Evolutionary conservation across 1,284 basidiomycete genomes (phyloP), one percentile per base, ranked within the genome.

Genomic region (Ustilago sp.): DNA sequence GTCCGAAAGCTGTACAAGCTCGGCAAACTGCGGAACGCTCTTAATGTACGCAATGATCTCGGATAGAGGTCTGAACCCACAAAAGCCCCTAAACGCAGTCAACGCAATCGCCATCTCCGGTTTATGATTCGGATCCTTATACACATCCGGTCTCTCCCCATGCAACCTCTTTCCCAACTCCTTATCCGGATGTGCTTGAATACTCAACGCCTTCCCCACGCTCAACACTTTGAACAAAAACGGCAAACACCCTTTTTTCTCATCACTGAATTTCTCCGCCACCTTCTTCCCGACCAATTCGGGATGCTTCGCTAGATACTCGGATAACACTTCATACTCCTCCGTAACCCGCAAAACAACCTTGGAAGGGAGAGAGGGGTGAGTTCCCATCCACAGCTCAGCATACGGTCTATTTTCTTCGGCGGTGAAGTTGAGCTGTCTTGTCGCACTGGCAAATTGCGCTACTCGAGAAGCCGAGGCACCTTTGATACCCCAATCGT

Each of bases 51-150:
- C 85, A 13, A 90, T 89, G 80, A 98, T 93, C 60, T 91, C 88
- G 0, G 88, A 83, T 1, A 95, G 89, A 4, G 94, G 94, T 12
- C 92, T 89, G 88, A 97, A 98, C 36, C 95, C 95, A 84, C 94
- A 97, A 83, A 99, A 90, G 0, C 94, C 97, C 43, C 89, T 89
- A 88, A 99, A 99, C 8, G 92, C 90, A 0, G 95, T 95, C 63
- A 99, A 87, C 1, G 97, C 97, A 58, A 99, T 90, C 12, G 95
- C 95, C 94, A 99, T 97, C 86, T 99, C 97, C 4, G 97, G 97
- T 87, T 98, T 98, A 84, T 97, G 95, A 83, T 97, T 97, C 13
- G 91, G 89, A 86, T 98, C 95, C 88, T 94, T 96, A 88, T 98
- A 98, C 66, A 97, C 89, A 56, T 93, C 90, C 0, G 94, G 94